Base-by-base conservation (phyloP, 139 green algal genomes). In the Chlorella ohadii region DNA sequence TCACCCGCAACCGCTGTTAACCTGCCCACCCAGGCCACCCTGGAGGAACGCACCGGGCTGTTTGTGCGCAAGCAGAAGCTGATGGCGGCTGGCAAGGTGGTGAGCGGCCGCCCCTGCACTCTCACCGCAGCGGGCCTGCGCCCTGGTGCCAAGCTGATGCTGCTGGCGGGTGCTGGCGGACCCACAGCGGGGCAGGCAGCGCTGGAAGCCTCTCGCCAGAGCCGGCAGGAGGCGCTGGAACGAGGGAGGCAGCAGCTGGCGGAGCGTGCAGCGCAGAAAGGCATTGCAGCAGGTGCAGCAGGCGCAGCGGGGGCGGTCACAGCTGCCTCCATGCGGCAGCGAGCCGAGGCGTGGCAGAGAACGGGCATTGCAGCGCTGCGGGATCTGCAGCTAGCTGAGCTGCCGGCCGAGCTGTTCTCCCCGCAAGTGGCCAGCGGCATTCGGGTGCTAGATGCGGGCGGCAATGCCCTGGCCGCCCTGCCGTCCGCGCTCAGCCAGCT, bases 91-190 rank as follows among this genome's bases (percentile, higher is more conserved):
- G 93, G 93, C 38, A 94, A 93, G 36, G 89, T 94, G 16, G 31
- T 91, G 22, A 75, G 73, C 82, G 78, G 78, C 17, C 78, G 79
- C 5, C 23, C 64, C 13, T 33, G 47, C 36, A 85, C 61, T 9
- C 82, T 92, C 2, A 72, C 82, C 59, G 75, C 68, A 0, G 59
- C 75, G 11, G 87, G 88, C 23, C 22, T 95, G 0, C 66, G 31
- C 2, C 33, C 88, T 2, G 89, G 87, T 2, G 77, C 89, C n/a
- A 96, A 94, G 81, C 59, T 95, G 3, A 96, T 96, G 93, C 87
- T 96, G 33, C 84, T 96, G 66, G 76, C 88, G 0, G 82, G 65
- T 0, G 78, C 84, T 41, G 72, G 56, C 34, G 36, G 47, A 25
- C 28, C 34, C 17, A 70, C 33, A 16, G 51, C 79, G 51, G 76